These are phyloP conservation scores for Cryphonectria naterciae DNA, from an alignment of 2,329 filamentous ascomycete species.

Conservation along the genomic window DNA sequence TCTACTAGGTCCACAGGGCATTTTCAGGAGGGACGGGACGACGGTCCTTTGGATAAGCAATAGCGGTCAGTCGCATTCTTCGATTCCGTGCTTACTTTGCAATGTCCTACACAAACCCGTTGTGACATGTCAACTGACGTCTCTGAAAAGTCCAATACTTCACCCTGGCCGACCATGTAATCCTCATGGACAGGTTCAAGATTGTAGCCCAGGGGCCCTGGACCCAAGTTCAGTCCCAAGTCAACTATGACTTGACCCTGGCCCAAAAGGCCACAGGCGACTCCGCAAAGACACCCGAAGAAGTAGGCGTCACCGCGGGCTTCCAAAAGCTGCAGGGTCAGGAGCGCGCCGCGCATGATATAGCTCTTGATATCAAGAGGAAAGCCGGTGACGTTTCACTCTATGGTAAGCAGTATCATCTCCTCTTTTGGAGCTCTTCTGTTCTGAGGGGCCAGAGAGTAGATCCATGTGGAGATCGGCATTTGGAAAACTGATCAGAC, in stretches of 20 bases:
- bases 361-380: constrained; percentile 2
- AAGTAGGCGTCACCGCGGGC: not conserved
- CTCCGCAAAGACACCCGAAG: not conserved
- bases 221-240: constrained; percentile 37
- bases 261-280: not conserved
- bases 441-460: not conserved
- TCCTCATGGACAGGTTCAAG: constrained; percentile 42
- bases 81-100: constrained; percentile 26
- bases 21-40: constrained; percentile 34
- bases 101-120: constrained; percentile 7
- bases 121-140: not conserved
- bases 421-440: constrained; percentile 28
- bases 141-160: constrained; percentile 40
- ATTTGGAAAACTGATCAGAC: constrained; percentile 29
- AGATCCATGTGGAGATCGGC: not conserved
- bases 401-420: not conserved
- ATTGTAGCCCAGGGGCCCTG: constrained; percentile 47
- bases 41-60: constrained; percentile 42
- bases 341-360: constrained; percentile 6
- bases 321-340: not conserved
- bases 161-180: constrained; percentile 45
- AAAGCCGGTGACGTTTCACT: constrained; percentile 1
- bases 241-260: not conserved
- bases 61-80: constrained; percentile 27
- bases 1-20: constrained; percentile 38